Evolutionary conservation across 768 basidiomycete species (phyloP), one percentile per base, ranked within the genome.

Genomic region (Calvatia gigantea): DNA sequence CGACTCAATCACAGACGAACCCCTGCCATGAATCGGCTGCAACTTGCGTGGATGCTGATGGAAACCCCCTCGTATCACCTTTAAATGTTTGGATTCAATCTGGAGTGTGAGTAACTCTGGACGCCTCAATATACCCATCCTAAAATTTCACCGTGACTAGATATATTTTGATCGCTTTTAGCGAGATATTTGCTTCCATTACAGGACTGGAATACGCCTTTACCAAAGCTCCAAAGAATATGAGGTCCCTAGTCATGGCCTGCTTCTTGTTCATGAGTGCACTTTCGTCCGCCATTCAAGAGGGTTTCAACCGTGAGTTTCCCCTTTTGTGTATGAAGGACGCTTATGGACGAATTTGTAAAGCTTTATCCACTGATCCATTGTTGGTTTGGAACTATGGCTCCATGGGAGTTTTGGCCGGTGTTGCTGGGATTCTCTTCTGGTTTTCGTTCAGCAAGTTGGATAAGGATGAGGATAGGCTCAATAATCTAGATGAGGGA

Each of bases 131-230:
- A n/a, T 32, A 31, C 21, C 31, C 27, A 5, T 6, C 15, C 23
- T 14, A 49, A 19, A 5, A 3, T 23, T 8, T 17, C 8, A 19
- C 39, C n/a, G n/a, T n/a, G n/a, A n/a, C n/a, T 47, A 84, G 82
- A 7, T 89, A 89, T 64, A 67, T 87, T 38, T 70, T 89, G 42
- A 78, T 89, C 61, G 86, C 85, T 2, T 73, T 85, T 56, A 82
- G 80, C 64, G 89, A 92, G 72, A 91, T 93, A 64, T 77, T 91
- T 39, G 87, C 87, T 1, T 85, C 85, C 2, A 89, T 93, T 69
- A 91, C 89, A 0, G 86, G 87, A 5, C 79, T 93, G 56, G 89
- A 93, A 67, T 92, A 92, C 62, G 90, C 89, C 14, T 93, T 87
- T 72, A 89, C 87, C 21, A 91, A 93, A 70, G 91, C 91, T 11